phyloP scores from a whole-genome alignment of 163 green algal species.

The Smithsoniella earleae region DNA sequence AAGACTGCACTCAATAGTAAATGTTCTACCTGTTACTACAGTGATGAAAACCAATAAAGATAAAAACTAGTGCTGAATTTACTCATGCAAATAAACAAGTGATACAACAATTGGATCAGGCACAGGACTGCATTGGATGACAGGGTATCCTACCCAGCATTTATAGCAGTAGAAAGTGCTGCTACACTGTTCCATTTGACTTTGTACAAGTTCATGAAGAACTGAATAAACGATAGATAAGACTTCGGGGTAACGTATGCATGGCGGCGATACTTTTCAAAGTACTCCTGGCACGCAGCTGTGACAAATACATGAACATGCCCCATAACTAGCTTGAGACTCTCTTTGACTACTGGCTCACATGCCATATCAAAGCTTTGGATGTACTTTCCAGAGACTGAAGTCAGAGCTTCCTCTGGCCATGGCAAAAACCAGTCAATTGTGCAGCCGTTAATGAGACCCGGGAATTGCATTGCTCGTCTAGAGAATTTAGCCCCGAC shows the following conservation, averaged over 20 bases:
- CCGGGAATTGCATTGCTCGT: slow-evolving; percentile 73
- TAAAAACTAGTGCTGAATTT: too few species aligned
- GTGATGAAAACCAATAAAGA: too few species aligned
- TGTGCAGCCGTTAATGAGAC: slow-evolving; percentile 86
- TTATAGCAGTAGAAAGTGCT: slow-evolving; percentile 69
- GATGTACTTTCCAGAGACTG: slow-evolving; percentile 75
- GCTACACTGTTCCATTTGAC: slow-evolving; percentile 67
- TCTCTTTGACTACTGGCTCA: slow-evolving; percentile 57
- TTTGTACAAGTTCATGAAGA: slow-evolving; percentile 79
- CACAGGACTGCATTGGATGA: too few species aligned
- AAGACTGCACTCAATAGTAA: too few species aligned
- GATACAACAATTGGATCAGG: too few species aligned
- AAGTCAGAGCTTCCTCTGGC: slow-evolving; percentile 82
- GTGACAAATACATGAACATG: slow-evolving; percentile 74
- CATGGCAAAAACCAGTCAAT: slow-evolving; percentile 96
- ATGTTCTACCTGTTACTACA: too few species aligned
- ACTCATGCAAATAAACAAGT: too few species aligned
- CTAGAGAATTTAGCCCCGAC: slow-evolving; percentile 75
- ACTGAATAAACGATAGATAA: slow-evolving; percentile 83
- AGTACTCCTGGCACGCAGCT: slow-evolving; percentile 80
- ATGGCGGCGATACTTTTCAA: slow-evolving; percentile 72
- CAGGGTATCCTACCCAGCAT: slow-evolving; percentile 34
- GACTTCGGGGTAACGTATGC: slow-evolving; percentile 91
- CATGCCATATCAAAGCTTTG: slow-evolving; percentile 77
- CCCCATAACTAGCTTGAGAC: slow-evolving; percentile 71